phyloP scores from a whole-genome alignment of 306 rosid genomes.

The Inga leiocalycina region DNA sequence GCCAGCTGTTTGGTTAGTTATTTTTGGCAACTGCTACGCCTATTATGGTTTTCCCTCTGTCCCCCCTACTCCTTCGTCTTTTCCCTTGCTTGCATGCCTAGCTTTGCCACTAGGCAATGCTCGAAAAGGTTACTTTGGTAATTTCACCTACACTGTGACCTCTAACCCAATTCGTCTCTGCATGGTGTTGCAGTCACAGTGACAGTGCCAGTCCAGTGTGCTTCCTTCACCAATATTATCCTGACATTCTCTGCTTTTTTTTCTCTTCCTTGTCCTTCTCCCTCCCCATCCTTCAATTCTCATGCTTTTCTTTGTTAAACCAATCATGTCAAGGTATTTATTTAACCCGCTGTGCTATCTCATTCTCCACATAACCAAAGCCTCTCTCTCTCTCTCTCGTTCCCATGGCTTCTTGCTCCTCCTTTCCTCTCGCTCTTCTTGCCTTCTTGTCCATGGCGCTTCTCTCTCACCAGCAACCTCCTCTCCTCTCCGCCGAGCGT shows the following conservation, averaged over 20 bases:
- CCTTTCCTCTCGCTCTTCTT: conserved; percentile 4
- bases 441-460: conserved; percentile 3
- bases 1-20: conserved; percentile 18
- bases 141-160: background rate
- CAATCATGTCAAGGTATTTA: background rate
- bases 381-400: background rate
- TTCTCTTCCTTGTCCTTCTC: background rate
- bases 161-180: background rate
- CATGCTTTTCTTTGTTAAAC: background rate
- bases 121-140: background rate
- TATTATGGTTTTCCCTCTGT: background rate
- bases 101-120: background rate
- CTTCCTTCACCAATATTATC: background rate
- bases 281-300: background rate
- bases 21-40: conserved; percentile 6
- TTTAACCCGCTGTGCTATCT: background rate
- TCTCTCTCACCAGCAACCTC: conserved; percentile 50
- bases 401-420: conserved; percentile 43
- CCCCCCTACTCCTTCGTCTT: background rate
- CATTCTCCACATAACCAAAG: background rate
- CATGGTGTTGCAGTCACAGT: background rate
- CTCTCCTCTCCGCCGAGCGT: conserved; percentile 48
- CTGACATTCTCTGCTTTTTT: conserved; percentile 13
- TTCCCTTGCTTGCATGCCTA: background rate
- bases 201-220: background rate